Percentiles rank a stretch among this genome's conserved stretches.
Conservation (phyloP, 2,329 filamentous ascomycete genomes). For the Monosporascus sp. region DNA sequence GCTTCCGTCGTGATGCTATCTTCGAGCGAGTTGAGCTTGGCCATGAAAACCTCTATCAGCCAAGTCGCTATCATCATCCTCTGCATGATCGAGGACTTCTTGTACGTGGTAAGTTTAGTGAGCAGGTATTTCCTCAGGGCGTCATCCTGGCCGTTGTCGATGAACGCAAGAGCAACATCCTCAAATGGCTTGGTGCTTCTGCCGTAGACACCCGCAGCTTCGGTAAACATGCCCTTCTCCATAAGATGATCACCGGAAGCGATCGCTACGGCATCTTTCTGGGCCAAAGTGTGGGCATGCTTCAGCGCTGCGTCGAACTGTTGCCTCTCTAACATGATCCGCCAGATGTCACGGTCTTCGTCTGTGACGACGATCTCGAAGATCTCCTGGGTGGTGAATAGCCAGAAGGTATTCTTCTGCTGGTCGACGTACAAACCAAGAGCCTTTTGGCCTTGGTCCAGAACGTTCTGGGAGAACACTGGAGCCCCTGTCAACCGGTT, state of each 20-base stretch:
- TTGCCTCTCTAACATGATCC: slow-evolving; percentile 80
- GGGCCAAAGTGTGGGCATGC: slow-evolving; percentile 72
- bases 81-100: slow-evolving; percentile 85
- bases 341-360: slow-evolving; percentile 91
- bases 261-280: slow-evolving; percentile 87
- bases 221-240: slow-evolving; percentile 71
- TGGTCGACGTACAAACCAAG: slow-evolving; percentile 84
- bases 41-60: slow-evolving; percentile 96
- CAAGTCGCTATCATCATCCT: slow-evolving; percentile 91
- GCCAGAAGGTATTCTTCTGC: slow-evolving; percentile 96
- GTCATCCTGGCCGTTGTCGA: slow-evolving; percentile 86
- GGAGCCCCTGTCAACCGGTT: slow-evolving; percentile 82
- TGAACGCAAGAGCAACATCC: slow-evolving; percentile 85
- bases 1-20: slow-evolving; percentile 89
- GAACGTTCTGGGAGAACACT: slow-evolving; percentile 81
- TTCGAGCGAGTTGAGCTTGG: slow-evolving; percentile 89
- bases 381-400: slow-evolving; percentile 86
- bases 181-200: slow-evolving; percentile 97
- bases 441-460: slow-evolving; percentile 72
- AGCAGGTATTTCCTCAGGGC: slow-evolving; percentile 85
- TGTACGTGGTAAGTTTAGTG: slow-evolving; percentile 75
- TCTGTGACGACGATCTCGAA: slow-evolving; percentile 89
- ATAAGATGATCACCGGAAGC: slow-evolving; percentile 87
- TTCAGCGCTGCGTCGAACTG: slow-evolving; percentile 84
- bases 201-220: slow-evolving; percentile 87